Evolutionary conservation across 345 rosid species (phyloP).

Genomic region (Balakata baccata): DNA sequence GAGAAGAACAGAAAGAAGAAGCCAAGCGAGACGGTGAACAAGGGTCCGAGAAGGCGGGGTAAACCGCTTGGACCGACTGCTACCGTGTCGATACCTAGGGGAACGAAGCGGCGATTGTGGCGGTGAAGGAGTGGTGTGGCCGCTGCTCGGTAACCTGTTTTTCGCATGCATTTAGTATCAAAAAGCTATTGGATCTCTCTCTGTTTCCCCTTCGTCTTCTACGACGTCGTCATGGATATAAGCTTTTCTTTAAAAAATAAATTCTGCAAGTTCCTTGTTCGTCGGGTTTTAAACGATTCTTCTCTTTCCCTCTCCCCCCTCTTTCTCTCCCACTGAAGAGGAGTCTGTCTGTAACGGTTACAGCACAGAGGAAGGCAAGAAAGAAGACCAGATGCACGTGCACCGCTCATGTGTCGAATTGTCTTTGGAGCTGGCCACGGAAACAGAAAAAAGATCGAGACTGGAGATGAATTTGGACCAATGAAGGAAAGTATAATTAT

Average conservation of each 20-base stretch:
- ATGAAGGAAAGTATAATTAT: too few relatives aligned
- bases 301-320: too few relatives aligned
- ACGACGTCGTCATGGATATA: conserved; percentile 19
- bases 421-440: background rate
- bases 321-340: background rate
- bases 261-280: background rate
- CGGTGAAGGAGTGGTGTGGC: conserved; percentile 93
- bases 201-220: background rate
- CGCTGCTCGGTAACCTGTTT: conserved; percentile 79
- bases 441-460: too few relatives aligned
- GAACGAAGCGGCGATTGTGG: conserved; percentile 92
- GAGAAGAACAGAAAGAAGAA: conserved; percentile 77
- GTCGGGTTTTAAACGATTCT: background rate
- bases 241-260: background rate
- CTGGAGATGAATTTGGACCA: too few relatives aligned
- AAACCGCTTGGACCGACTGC: conserved; percentile 56
- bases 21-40: conserved; percentile 83
- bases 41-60: conserved; percentile 41
- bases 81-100: conserved; percentile 70
- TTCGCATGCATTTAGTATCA: conserved; percentile 70
- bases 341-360: background rate
- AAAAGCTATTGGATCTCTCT: background rate
- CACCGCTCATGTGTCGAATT: background rate
- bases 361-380: background rate
- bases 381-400: background rate